Base-by-base conservation (phyloP, 371 early-diverging fungal species). In the Chytridium lagenaria region DNA sequence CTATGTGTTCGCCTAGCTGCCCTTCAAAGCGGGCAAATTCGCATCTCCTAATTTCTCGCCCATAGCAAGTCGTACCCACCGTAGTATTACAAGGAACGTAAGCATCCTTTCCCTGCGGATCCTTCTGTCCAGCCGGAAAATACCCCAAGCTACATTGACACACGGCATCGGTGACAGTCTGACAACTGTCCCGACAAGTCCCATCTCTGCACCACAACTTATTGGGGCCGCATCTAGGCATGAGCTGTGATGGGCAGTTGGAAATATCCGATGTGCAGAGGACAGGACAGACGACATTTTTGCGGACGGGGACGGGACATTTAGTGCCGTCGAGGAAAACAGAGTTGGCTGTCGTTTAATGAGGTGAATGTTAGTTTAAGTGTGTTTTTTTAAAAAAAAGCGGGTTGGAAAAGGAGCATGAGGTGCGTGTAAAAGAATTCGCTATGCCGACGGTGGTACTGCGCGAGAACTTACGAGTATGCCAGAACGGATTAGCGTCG, bases 191-290 rank as follows among this genome's bases (percentile, higher is more conserved):
- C 44, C 83, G 72, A 74, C 90, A 90, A n/a, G 82, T 79, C 49
- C 90, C 90, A 72, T 90, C 89, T 28, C 65, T 70, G 71, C 90
- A 90, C 51, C 86, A 87, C n/a, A 57, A 40, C 65, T 78, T 74
- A 5, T 86, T 89, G 23, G 65, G 1, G 31, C 83, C 81, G 73
- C 89, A 89, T n/a, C 73, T 80, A 12, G 84, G 77, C 28, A 81
- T 69, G 28, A 34, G 73, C 16, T 84, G 61, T 7, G 71, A 36
- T 2, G 80, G 33, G n/a, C 87, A 87, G 76, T 84, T 85, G 3
- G 51, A 10, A 23, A 38, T 73, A 65, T 83, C 74, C 49, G 76
- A 78, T 12, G 86, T 88, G 72, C 90, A 90, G 38, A 90, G 65
- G 1, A 83, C 49, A 26, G 87, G 88, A 67, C 90, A 90, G 0